Evolutionary conservation across 2,329 filamentous ascomycete species (phyloP).

Genomic region (Chrysosporium queenslandicum): DNA sequence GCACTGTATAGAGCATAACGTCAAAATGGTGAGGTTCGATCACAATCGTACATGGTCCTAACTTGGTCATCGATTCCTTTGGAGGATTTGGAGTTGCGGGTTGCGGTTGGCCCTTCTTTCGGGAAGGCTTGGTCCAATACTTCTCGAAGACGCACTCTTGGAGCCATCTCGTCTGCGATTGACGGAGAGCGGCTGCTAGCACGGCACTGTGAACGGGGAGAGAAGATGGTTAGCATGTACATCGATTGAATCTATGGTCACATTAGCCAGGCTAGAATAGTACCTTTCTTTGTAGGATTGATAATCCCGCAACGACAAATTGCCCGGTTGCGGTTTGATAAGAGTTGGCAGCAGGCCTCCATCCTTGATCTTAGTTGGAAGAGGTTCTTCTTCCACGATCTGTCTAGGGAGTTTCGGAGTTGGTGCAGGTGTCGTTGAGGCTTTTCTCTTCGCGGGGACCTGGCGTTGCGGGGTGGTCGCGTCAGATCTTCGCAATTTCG

Average conservation of each 20-base stretch:
- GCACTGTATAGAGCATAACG: constrained; percentile 47
- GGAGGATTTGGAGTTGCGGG: constrained; percentile 42
- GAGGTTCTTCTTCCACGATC: constrained; percentile 29
- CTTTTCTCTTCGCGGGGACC: constrained; percentile 27
- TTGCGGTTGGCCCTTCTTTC: constrained; percentile 42
- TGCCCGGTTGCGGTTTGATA: constrained; percentile 40
- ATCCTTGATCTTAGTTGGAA: constrained; percentile 47
- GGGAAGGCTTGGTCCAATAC: constrained; percentile 50
- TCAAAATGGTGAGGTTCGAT: constrained; percentile 56
- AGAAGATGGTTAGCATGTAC: constrained; percentile 13
- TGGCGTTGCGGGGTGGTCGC: constrained; percentile 26
- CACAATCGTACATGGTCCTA: constrained; percentile 50
- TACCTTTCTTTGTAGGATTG: constrained; percentile 51
- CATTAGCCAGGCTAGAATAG: too few species aligned
- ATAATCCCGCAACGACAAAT: constrained; percentile 45
- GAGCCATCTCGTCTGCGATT: constrained; percentile 50
- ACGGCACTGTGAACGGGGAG: constrained; percentile 39
- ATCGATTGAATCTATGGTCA: too few species aligned
- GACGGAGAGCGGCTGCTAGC: constrained; percentile 47
- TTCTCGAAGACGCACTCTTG: constrained; percentile 45
- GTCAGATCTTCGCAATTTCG: constrained; percentile 36
- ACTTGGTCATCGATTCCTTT: constrained; percentile 44
- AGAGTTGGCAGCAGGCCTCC: constrained; percentile 46
- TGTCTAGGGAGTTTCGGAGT: constrained; percentile 25
- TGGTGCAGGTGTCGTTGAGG: constrained; percentile 23